Base-by-base conservation (phyloP, 768 basidiomycete genomes). In the Lentinula guzmanii region DNA sequence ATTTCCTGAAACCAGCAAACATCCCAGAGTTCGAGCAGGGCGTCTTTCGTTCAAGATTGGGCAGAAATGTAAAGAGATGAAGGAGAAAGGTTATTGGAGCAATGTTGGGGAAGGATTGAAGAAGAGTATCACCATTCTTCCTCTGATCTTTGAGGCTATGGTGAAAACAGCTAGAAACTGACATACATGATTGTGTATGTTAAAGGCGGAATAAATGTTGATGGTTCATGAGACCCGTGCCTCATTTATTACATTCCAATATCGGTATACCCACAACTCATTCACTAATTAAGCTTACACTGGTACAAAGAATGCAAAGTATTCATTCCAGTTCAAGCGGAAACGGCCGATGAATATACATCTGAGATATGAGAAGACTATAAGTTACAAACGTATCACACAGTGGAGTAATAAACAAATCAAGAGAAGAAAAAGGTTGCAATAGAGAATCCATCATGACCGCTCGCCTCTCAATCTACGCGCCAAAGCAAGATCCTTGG, bases 401-500 rank as follows among this genome's bases (percentile, higher is more conserved):
- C 46, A 48, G 5, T 28, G 46, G 5, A n/a, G 11, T 18, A 18
- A 59, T 58, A 64, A 58, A 62, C 62, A 57, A 65, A 63, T 65
- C 9, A 63, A 66, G 59, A 65, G 39, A 56, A 52, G 37, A 11
- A 59, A 57, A 41, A 65, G 34, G 58, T 43, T 18, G 13, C 51
- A 57, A 15, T 45, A 16, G 55, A 61, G n/a, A 64, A 43, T 31
- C 61, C 48, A 67, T 75, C 81, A 88, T 65, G 86, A 85, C 50
- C 90, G 80, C 77, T 92, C 91, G 48, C 91, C 91, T 43, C 91
- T 85, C 69, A 93, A 71, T 69, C 91, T 80, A 52, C 91, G 83
- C 52, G 90, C 91, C 53, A 92, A 80, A 52, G 89, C 86, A 61
- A 93, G 82, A 76, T 93, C 91, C 77, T 92, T 92, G 6, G 91